Evolutionary conservation across 495 filamentous ascomycete species (phyloP).

Genomic region (Astrothelium macrocarpum): DNA sequence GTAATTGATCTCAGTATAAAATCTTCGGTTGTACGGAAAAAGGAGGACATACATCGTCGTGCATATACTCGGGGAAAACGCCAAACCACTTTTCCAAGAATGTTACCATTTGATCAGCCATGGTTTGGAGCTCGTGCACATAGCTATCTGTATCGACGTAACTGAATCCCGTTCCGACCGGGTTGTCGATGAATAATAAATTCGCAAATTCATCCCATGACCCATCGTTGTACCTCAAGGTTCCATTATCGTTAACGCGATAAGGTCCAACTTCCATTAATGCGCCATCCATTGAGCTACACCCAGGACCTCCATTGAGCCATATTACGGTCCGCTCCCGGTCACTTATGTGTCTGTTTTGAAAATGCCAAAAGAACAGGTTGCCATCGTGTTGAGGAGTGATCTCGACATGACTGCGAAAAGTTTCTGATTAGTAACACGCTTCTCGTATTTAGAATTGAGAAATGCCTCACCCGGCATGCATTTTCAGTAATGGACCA

Average conservation of each 20-base stretch:
- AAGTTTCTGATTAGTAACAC: slow-evolving; percentile 24
- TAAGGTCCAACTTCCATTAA: slow-evolving; percentile 98
- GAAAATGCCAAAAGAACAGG: slow-evolving; percentile 96
- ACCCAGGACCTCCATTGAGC: slow-evolving; percentile 94
- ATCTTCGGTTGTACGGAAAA: slow-evolving; percentile 26
- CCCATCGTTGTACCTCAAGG: slow-evolving; percentile 72
- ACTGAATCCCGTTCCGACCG: slow-evolving; percentile 92
- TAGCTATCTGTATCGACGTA: slow-evolving; percentile 84
- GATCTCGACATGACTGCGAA: slow-evolving; percentile 76
- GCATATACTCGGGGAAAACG: slow-evolving; percentile 84
- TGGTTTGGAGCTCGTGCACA: slow-evolving; percentile 72
- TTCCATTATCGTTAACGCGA: slow-evolving; percentile 65
- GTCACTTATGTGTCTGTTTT: slow-evolving; percentile 91
- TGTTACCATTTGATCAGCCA: slow-evolving; percentile 77
- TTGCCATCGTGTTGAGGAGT: slow-evolving; percentile 75
- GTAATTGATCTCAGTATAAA: slow-evolving; percentile 14
- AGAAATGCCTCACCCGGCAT: slow-evolving; percentile 68
- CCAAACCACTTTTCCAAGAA: slow-evolving; percentile 87
- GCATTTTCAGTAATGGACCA: slow-evolving; percentile 83
- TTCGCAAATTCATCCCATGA: slow-evolving; percentile 98
- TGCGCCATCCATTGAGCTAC: slow-evolving; percentile 92
- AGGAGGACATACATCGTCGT: slow-evolving; percentile 62
- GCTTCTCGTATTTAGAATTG: neutral
- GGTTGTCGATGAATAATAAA: slow-evolving; percentile 90
- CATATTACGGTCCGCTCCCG: slow-evolving; percentile 88